Base-by-base conservation (phyloP, 306 rosid genomes). In the Sesbania bispinosa region DNA sequence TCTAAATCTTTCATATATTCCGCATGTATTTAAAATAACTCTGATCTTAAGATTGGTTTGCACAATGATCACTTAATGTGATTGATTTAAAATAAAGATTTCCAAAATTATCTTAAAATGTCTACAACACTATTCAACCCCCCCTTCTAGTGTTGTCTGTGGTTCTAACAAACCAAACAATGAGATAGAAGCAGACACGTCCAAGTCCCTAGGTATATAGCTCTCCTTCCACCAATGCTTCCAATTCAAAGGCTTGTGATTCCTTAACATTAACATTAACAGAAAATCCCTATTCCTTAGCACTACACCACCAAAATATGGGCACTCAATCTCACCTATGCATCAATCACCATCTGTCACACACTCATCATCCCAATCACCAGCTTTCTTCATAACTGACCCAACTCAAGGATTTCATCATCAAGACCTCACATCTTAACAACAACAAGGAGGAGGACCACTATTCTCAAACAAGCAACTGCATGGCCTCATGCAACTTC, bases 401-500 rank as follows among this genome's bases (percentile, higher is more conserved):
- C 62, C 81, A 6, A 87, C 67, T 72, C 94, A 83, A 71, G 76
- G 78, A 30, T 86, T 80, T 48, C n/a, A n/a, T n/a, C n/a, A n/a
- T n/a, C 92, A 80, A 36, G 79, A 82, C 3, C 82, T 73, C 4
- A 89, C 80, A 42, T 71, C 83, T 35, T 84, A 61, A 30, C 50
- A 77, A 1, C 86, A 35, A 6, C 39, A 35, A 9, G 10, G 83
- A n/a, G n/a, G n/a, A 60, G 46, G 32, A 71, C 32, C 27, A 54
- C 60, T n/a, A n/a, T n/a, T 81, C 61, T 38, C 85, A 15, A 84
- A 51, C 82, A 83, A 86, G 30, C 78, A 82, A 3, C 50, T 88
- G 14, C 96, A 92, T 67, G 88, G 86, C 7, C 83, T 92, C 6
- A 83, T 86, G 88, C 96, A 89, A 68, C 91, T 87, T 42, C 87